Conservation (phyloP, 192 early-diverging fungal species). For the Paraglomus brasilianum region DNA sequence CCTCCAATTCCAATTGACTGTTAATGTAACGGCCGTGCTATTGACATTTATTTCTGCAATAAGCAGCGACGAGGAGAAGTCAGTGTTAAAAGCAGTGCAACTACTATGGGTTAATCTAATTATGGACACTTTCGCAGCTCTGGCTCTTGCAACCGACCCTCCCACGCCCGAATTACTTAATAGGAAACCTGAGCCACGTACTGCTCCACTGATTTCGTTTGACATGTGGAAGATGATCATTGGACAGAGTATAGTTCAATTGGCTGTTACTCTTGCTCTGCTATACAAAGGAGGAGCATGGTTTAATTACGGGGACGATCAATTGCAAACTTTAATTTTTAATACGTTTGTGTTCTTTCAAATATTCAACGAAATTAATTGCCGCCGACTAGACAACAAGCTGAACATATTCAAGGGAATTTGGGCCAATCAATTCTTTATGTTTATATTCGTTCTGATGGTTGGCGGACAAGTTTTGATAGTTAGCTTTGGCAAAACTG, state of each 20-base stretch:
- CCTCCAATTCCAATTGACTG: slow-evolving; percentile 98
- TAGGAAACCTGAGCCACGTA: slow-evolving; percentile 78
- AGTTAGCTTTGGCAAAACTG: slow-evolving; percentile 82
- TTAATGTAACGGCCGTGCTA: slow-evolving; percentile 89
- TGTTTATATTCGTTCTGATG: slow-evolving; percentile 74
- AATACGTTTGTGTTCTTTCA: slow-evolving; percentile 78
- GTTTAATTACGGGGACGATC: slow-evolving; percentile 44
- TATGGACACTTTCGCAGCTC: slow-evolving; percentile 98
- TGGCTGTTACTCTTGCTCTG: slow-evolving; percentile 75
- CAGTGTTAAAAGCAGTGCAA: slow-evolving; percentile 95
- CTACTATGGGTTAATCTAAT: slow-evolving; percentile 99
- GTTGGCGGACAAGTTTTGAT: slow-evolving; percentile 83
- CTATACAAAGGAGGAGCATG: slow-evolving; percentile 64
- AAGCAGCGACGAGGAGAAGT: slow-evolving; percentile 57
- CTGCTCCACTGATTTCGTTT: slow-evolving; percentile 82
- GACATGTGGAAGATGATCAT: slow-evolving; percentile 97
- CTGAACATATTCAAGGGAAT: slow-evolving; percentile 89
- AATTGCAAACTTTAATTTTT: slow-evolving; percentile 82
- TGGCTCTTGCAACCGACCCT: slow-evolving; percentile 95
- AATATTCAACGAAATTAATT: slow-evolving; percentile 53
- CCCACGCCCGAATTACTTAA: slow-evolving; percentile 84
- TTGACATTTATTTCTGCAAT: slow-evolving; percentile 79
- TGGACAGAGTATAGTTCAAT: slow-evolving; percentile 87
- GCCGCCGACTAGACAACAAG: slow-evolving; percentile 69
- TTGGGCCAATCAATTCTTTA: slow-evolving; percentile 75